These are phyloP conservation scores for Fusarium sp. DNA, from an alignment of 2,329 filamentous ascomycete genomes.

Conservation along the genomic window DNA sequence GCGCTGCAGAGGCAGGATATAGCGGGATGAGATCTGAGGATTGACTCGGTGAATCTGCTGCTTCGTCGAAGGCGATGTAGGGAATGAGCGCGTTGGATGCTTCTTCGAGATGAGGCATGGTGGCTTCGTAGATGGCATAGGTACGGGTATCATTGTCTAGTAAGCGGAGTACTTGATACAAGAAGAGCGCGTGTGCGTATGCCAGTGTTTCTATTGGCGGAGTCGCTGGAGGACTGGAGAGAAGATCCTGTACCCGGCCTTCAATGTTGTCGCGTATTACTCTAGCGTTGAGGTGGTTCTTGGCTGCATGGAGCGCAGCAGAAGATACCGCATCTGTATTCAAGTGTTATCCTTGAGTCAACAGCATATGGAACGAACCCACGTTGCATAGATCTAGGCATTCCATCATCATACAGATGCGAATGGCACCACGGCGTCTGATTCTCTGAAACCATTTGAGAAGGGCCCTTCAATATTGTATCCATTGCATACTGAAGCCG, in stretches of 20 bases:
- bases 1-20: background rate
- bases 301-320: background rate
- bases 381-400: conserved; percentile 2
- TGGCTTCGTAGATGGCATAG: background rate
- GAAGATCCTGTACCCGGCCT: background rate
- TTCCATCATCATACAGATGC: background rate
- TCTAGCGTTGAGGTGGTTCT: background rate
- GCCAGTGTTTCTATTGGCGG: background rate
- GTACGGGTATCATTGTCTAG: background rate
- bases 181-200: background rate
- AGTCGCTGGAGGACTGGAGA: background rate
- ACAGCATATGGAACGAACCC: accelerated
- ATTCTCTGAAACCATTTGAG: background rate
- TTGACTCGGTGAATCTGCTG: background rate
- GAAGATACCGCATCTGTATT: background rate
- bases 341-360: accelerated
- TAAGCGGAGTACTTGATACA: background rate
- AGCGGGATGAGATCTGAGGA: background rate
- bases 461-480: background rate
- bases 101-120: conserved; percentile 16
- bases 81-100: background rate
- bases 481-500: background rate
- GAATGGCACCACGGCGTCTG: conserved; percentile 1
- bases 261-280: conserved; percentile 6
- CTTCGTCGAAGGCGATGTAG: background rate